Base-by-base conservation (phyloP, 169 alveolate species). In the Babesia bovis region DNA sequence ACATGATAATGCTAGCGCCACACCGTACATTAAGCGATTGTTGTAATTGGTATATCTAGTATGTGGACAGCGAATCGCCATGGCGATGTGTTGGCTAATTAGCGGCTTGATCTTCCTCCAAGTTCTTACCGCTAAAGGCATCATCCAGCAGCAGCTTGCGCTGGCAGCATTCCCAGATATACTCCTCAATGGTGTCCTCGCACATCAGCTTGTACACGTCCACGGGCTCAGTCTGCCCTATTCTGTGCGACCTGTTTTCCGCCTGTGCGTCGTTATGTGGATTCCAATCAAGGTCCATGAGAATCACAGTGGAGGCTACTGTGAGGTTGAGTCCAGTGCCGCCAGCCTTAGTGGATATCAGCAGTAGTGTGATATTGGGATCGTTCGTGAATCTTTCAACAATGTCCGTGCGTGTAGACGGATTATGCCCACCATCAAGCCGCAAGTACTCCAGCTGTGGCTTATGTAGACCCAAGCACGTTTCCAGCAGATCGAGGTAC, bases 271-370 rank as follows among this genome's bases (percentile, higher is more conserved):
- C 97, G 61, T 92, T 94, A 66, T 94, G 96, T 26, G 98, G 98
- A 44, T 95, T 95, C 93, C 96, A 95, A 78, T 94, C 97, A 90
- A 91, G 96, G 49, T 94, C 97, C 95, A 94, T 94, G 61, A 98
- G 94, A 7, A 98, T 93, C 15, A 98, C 99, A 9, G 98, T 94
- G 66, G 96, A 98, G n/a, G 99, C 99, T 3, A 97, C 94, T 61
- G 98, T 92, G 23, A 98, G 91, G 87, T 98, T 97, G 23, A 98
- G 92, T 12, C 99, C 99, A n/a, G 92, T 93, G 1, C 99, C 99
- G 0, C 99, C 99, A 1, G 99, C 99, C 67, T 98, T 93, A 3
- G 99, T 97, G 38, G 98, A 93, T 25, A 98, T 91, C 7, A 98
- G 91, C 81, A 98, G 93, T n/a, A 97, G 89, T 63, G 94, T 85